Percentiles rank a stretch among this genome's conserved stretches.
These are phyloP conservation scores for Gossypium davidsonii DNA, from an alignment of 441 rosid species.

Conservation along the genomic window DNA sequence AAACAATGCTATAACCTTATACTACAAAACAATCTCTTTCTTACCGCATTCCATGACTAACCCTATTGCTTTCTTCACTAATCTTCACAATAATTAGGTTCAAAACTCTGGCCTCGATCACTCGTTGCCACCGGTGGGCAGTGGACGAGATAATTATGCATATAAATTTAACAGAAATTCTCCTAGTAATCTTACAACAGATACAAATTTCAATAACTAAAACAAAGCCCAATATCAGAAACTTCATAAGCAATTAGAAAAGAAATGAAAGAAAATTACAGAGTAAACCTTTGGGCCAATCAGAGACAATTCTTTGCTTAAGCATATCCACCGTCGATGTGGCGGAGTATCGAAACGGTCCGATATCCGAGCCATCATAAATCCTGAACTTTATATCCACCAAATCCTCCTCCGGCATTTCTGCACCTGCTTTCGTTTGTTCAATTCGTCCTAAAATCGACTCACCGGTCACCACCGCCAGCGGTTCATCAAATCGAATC, in stretches of 20 bases:
- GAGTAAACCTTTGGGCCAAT: constrained; percentile 84
- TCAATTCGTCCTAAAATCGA: constrained; percentile 4
- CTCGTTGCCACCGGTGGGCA: not conserved
- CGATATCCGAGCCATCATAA: constrained; percentile 89
- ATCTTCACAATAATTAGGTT: not conserved
- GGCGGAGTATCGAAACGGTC: constrained; percentile 77
- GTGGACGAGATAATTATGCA: not conserved
- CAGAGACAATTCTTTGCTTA: constrained; percentile 82
- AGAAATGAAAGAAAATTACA: not conserved
- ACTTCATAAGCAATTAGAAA: not conserved
- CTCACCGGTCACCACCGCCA: not conserved
- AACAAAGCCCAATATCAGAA: not conserved
- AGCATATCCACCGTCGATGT: constrained; percentile 79
- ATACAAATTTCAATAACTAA: too few species aligned
- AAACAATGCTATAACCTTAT: not conserved
- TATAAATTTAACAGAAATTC: not conserved
- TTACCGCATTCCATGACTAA: not conserved
- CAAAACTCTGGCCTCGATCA: not conserved
- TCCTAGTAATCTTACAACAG: not conserved
- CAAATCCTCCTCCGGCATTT: constrained; percentile 83
- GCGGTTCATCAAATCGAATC: constrained; percentile 19
- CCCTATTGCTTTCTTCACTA: not conserved
- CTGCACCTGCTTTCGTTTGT: constrained; percentile 17
- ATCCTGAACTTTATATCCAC: constrained; percentile 82
- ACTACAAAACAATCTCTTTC: not conserved